These are phyloP conservation scores for Carex myosuroides DNA, from an alignment of 176 grass and related monocot genomes.

Conservation along the genomic window DNA sequence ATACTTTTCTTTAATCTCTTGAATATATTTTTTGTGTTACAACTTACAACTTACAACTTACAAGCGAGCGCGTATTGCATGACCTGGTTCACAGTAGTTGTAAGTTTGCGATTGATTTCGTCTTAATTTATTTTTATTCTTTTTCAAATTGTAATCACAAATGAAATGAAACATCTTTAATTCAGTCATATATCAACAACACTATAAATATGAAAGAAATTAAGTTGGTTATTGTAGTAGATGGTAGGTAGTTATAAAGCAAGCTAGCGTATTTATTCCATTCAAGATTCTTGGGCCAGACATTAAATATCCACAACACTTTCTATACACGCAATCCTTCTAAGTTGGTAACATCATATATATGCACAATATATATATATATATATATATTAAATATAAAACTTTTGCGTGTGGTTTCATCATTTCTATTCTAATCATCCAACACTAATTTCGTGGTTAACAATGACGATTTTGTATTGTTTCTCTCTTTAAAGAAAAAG, in stretches of 20 bases:
- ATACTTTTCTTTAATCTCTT: background rate
- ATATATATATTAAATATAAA: no score
- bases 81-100: conserved; percentile 11
- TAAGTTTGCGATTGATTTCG: conserved; percentile 13
- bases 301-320: background rate
- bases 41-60: background rate
- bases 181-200: background rate
- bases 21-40: background rate
- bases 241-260: background rate
- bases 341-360: background rate
- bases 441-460: background rate
- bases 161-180: background rate
- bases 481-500: background rate
- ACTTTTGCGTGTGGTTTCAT: background rate
- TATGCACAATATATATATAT: background rate
- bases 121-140: conserved; percentile 2
- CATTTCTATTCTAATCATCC: background rate
- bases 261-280: background rate
- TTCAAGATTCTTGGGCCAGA: background rate
- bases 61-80: conserved; percentile 20
- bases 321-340: background rate
- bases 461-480: background rate
- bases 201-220: background rate
- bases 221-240: background rate
- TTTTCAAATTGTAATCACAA: background rate